A percentile compares a stretch with the other conserved stretches of the same genome.
Conservation (phyloP, 2,329 filamentous ascomycete species). For the Sordariomycetes sp. region DNA sequence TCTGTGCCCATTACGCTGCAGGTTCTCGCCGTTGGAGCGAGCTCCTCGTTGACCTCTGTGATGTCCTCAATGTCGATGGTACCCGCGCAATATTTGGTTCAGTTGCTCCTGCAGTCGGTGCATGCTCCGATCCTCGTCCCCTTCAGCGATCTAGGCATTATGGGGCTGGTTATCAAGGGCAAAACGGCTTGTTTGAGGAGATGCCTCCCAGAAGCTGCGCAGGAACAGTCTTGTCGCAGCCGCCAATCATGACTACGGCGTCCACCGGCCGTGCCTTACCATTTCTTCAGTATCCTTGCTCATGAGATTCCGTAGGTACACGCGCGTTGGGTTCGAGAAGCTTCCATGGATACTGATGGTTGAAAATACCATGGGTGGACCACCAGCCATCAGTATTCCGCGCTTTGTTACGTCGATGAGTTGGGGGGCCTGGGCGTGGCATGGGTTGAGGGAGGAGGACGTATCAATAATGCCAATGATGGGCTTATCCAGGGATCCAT, state of each 20-base stretch:
- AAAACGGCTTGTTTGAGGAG: slow-evolving; percentile 61
- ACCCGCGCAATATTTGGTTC: slow-evolving; percentile 55
- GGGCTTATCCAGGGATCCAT: slow-evolving; percentile 55
- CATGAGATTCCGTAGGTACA: slow-evolving; percentile 65
- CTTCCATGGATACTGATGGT: slow-evolving; percentile 61
- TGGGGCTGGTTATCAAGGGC: slow-evolving; percentile 57
- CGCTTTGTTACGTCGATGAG: slow-evolving; percentile 58
- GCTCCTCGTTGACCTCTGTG: slow-evolving; percentile 54
- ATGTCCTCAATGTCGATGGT: slow-evolving; percentile 61
- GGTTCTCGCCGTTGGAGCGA: slow-evolving; percentile 63
- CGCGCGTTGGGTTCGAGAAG: slow-evolving; percentile 58
- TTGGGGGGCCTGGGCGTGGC: slow-evolving; percentile 59
- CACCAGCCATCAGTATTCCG: slow-evolving; percentile 53
- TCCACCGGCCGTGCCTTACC: slow-evolving; percentile 62
- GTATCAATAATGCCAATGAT: slow-evolving; percentile 69
- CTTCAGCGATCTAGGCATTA: slow-evolving; percentile 58
- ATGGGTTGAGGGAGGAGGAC: slow-evolving; percentile 60
- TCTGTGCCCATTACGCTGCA: slow-evolving; percentile 91
- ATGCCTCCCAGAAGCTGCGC: slow-evolving; percentile 67
- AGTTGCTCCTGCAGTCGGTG: slow-evolving; percentile 62
- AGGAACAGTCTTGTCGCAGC: slow-evolving; percentile 63
- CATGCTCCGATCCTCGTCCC: slow-evolving; percentile 57
- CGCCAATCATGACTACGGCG: slow-evolving; percentile 53
- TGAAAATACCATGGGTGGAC: slow-evolving; percentile 58
- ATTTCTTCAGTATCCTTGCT: slow-evolving; percentile 73